A percentile compares a stretch with the other conserved stretches of the same genome.
These are phyloP conservation scores for Trapa bicornis DNA, from an alignment of 345 rosid species.

Conservation along the genomic window DNA sequence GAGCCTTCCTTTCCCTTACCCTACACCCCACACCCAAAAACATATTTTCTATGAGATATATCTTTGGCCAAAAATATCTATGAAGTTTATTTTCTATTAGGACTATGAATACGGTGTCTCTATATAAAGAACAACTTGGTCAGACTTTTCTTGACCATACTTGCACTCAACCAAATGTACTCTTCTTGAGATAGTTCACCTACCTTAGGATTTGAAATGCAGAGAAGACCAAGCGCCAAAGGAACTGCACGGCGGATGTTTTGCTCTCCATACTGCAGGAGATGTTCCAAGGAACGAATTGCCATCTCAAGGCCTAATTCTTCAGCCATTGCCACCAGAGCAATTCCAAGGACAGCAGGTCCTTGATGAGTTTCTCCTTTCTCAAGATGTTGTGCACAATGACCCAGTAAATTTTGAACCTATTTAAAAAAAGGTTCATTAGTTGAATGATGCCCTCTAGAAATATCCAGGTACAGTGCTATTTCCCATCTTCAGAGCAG, in stretches of 20 bases:
- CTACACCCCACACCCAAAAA: too few species aligned
- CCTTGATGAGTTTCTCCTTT: conserved; percentile 85
- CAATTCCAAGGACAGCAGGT: conserved; percentile 92
- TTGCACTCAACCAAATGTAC: not conserved
- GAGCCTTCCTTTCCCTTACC: too few species aligned
- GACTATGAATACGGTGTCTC: too few species aligned
- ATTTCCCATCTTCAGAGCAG: conserved; percentile 4
- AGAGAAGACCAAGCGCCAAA: conserved; percentile 91
- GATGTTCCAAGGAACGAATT: conserved; percentile 83
- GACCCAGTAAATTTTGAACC: conserved; percentile 87
- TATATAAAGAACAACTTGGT: too few species aligned
- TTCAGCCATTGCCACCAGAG: conserved; percentile 97
- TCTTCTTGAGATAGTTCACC: not conserved
- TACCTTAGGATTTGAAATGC: conserved; percentile 97
- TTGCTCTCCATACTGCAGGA: conserved; percentile 89
- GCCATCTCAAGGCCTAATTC: conserved; percentile 96
- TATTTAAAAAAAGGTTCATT: conserved; percentile 16
- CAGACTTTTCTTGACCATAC: not conserved
- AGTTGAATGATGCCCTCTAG: not conserved
- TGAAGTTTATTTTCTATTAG: too few species aligned
- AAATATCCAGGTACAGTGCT: not conserved
- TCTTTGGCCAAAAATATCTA: too few species aligned
- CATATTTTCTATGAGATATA: too few species aligned
- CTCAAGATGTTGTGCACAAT: conserved; percentile 83
- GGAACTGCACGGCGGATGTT: conserved; percentile 84